Percentiles rank a stretch among this genome's conserved stretches.
Evolutionary conservation across 2,329 filamentous ascomycete genomes (phyloP).

Genomic region (Colletotrichum gigasporum): DNA sequence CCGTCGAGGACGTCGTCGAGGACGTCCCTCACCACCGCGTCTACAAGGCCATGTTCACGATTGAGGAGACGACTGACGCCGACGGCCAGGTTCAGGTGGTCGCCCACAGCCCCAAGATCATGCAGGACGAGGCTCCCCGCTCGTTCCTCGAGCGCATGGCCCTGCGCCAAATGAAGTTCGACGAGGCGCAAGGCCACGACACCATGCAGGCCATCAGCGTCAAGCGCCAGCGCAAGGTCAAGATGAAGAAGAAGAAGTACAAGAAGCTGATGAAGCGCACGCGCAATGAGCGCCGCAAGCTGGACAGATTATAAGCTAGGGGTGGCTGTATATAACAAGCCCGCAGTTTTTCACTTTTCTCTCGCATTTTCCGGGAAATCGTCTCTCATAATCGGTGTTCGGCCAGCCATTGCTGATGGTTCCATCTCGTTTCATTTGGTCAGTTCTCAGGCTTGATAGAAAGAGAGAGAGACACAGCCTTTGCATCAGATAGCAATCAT

Average conservation of each 20-base stretch:
- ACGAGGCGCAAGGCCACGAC: conserved; percentile 59
- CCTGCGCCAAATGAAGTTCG: conserved; percentile 68
- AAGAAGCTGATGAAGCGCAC: conserved; percentile 98
- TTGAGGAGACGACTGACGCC: conserved; percentile 71
- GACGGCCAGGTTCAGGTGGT: conserved; percentile 69
- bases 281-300: conserved; percentile 85
- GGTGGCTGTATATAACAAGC: conserved; percentile 38
- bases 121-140: conserved; percentile 58
- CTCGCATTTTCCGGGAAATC: conserved; percentile 33
- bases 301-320: conserved; percentile 69
- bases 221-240: conserved; percentile 89
- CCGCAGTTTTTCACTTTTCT: conserved; percentile 26
- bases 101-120: conserved; percentile 67
- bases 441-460: conserved; percentile 23
- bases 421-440: conserved; percentile 15
- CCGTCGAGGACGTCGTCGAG: conserved; percentile 48
- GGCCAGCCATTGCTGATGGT: conserved; percentile 18
- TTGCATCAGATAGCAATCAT: conserved; percentile 32
- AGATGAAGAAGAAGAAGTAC: conserved; percentile 99
- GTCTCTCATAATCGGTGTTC: conserved; percentile 28
- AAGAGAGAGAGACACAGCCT: conserved; percentile 20
- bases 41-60: conserved; percentile 72
- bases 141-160: conserved; percentile 78
- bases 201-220: conserved; percentile 87
- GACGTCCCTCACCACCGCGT: conserved; percentile 56